These are phyloP conservation scores for Kwoniella sp. DNA, from an alignment of 768 basidiomycete species.

Conservation along the genomic window DNA sequence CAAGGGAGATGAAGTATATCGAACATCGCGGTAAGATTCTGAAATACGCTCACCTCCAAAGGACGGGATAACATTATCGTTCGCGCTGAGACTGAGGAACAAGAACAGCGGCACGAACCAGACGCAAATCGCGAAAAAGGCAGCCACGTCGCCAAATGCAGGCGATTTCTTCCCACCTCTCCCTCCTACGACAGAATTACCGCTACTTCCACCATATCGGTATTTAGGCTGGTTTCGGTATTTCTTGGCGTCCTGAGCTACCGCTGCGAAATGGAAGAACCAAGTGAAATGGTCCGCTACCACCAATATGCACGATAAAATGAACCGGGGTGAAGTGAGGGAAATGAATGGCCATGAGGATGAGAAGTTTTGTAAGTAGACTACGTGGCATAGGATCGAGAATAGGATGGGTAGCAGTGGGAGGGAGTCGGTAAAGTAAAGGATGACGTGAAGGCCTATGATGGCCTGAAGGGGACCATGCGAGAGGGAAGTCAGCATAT, in stretches of 20 bases:
- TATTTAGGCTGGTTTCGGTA: conserved; percentile 30
- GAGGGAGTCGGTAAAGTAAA: conserved; percentile 78
- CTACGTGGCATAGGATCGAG: conserved; percentile 77
- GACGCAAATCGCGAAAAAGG: conserved; percentile 61
- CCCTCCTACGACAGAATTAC: background rate
- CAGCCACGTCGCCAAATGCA: conserved; percentile 59
- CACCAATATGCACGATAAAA: conserved; percentile 81
- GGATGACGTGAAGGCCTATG: conserved; percentile 71
- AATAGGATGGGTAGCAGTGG: conserved; percentile 74
- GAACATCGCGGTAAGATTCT: too few relatives aligned
- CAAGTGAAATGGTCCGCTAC: conserved; percentile 89
- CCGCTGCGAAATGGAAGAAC: conserved; percentile 87
- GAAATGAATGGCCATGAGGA: conserved; percentile 88
- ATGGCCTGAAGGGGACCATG: conserved; percentile 63
- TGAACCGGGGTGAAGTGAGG: conserved; percentile 77
- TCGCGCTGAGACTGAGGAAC: conserved; percentile 93
- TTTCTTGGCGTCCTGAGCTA: conserved; percentile 51
- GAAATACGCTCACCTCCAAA: conserved; percentile 36
- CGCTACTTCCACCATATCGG: conserved; percentile 31
- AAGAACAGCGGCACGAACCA: conserved; percentile 78
- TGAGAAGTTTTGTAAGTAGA: conserved; percentile 94
- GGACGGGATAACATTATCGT: conserved; percentile 87
- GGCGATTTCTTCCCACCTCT: conserved; percentile 24
- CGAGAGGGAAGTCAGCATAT: conserved; percentile 11
- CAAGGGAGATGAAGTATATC: too few relatives aligned